Conservation (phyloP, 164 flowering plant genomes). For the Annona cherimola region DNA sequence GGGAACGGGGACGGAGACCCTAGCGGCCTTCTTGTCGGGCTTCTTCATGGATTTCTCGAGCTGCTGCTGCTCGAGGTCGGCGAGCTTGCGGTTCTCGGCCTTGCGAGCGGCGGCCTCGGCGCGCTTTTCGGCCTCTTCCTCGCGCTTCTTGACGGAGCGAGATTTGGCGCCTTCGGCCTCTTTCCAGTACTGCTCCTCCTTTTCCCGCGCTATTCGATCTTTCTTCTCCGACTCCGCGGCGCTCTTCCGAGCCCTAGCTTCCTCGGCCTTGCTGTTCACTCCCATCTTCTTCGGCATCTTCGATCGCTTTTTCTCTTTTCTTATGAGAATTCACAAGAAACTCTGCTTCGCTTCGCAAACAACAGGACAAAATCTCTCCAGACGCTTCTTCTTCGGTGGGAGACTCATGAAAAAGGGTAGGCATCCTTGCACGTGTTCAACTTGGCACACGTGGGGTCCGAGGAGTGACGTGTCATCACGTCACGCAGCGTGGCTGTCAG, state of each 20-base stretch:
- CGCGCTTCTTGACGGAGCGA: slow-evolving; percentile 76
- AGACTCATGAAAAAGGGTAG: too few relatives aligned
- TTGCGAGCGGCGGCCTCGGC: slow-evolving; percentile 70
- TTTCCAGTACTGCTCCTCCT: slow-evolving; percentile 89
- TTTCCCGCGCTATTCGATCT: slow-evolving; percentile 52
- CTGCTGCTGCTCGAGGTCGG: slow-evolving; percentile 83
- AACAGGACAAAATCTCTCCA: too few relatives aligned
- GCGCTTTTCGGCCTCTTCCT: slow-evolving; percentile 85
- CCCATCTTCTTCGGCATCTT: slow-evolving; percentile 96
- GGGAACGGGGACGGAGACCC: slow-evolving; percentile 83
- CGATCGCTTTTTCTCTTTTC: slow-evolving; percentile 8
- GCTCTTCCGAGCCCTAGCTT: slow-evolving; percentile 67
- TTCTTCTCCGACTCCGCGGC: slow-evolving; percentile 72
- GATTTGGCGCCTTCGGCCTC: slow-evolving; percentile 85
- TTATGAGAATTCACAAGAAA: not conserved
- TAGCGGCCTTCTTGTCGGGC: slow-evolving; percentile 82
- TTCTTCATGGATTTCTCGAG: slow-evolving; percentile 60
- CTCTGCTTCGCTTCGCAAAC: not conserved
- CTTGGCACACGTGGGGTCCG: too few relatives aligned
- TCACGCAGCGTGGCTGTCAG: too few relatives aligned
- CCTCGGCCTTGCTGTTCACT: slow-evolving; percentile 92
- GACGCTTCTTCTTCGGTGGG: too few relatives aligned
- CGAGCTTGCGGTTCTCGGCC: slow-evolving; percentile 73
- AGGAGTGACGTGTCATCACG: too few relatives aligned
- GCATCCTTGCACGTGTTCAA: too few relatives aligned